phyloP scores from a whole-genome alignment of 371 early-diverging fungal genomes.

The Mucor piriformis region DNA sequence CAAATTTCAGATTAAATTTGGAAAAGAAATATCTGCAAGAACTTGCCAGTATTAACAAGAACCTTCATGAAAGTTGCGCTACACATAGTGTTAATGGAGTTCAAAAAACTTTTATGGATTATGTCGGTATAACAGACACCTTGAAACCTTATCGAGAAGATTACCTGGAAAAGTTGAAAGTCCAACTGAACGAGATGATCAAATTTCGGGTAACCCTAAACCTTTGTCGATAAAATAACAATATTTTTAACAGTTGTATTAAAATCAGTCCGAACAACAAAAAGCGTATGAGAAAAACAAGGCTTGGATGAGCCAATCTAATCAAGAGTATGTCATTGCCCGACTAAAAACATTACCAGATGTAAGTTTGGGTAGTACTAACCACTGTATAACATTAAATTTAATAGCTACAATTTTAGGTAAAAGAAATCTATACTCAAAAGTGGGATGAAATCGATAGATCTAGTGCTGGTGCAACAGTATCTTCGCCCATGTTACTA shows the following conservation, averaged over 20 bases:
- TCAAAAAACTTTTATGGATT: slow-evolving; percentile 19
- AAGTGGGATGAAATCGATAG: slow-evolving; percentile 37
- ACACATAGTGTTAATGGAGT: slow-evolving; percentile 11
- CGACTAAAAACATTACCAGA: slow-evolving; percentile 24
- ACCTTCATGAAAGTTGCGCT: slow-evolving; percentile 4
- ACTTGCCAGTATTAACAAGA: slow-evolving; percentile 5
- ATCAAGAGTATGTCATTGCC: slow-evolving; percentile 22
- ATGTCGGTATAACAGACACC: slow-evolving; percentile 17
- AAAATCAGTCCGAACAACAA: slow-evolving; percentile 26
- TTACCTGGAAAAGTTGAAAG: slow-evolving; percentile 11
- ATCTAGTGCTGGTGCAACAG: slow-evolving; percentile 10
- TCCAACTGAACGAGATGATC: slow-evolving; percentile 13
- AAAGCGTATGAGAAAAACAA: slow-evolving; percentile 19
- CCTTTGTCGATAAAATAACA: background rate
- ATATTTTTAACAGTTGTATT: background rate
- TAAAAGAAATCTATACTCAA: slow-evolving; percentile 23
- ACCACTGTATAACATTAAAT: background rate
- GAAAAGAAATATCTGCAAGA: slow-evolving; percentile 20
- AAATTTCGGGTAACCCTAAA: slow-evolving; percentile 20
- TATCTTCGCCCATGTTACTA: slow-evolving; percentile 25
- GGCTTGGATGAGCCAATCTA: slow-evolving; percentile 22
- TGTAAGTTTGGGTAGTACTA: slow-evolving; percentile 10
- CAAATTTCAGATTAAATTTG: slow-evolving; percentile 12
- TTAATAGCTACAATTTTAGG: slow-evolving; percentile 3
- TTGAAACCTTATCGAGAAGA: slow-evolving; percentile 5